Evolutionary conservation across 2,329 filamentous ascomycete species (phyloP), one percentile per base, ranked within the genome.

Genomic region (Nemania sp.): DNA sequence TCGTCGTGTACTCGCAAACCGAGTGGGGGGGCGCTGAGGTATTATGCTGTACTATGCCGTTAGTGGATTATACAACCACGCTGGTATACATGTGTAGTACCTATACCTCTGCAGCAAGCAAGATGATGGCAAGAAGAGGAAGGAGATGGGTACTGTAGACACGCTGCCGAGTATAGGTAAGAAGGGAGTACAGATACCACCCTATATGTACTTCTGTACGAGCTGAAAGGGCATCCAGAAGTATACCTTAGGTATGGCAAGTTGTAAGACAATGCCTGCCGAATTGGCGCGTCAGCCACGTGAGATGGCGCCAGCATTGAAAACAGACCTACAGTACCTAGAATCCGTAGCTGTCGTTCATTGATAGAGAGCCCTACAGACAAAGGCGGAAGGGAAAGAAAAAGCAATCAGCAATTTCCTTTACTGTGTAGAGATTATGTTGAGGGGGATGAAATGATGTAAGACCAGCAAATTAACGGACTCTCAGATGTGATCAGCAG

Each of bases 251-350:
- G 26, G 12, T 51, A 48, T 52, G 31, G 47, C 39, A 30, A 44
- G 24, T 51, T 50, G 24, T 36, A 30, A 59, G 46, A 53, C 54
- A 51, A 49, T 44, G 54, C 49, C 55, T 57, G 50, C 46, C 40
- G 33, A 42, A 34, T 44, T 50, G 49, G 40, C 48, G 39, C 12
- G 42, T 54, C 44, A 56, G 56, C 53, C 53, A 57, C 54, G 50
- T 56, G 54, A 51, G 56, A 57, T 47, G 34, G 37, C 49, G 49
- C 36, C 53, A 56, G 43, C 37, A 40, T 44, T 36, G 34, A 34
- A 28, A 20, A 44, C 5, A 36, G 36, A 26, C 52, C 47, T 15
- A 15, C 17, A 26, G 26, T 26, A 24, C 37, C 28, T 28, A 45
- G 24, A 30, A n/a, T n/a, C n/a, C n/a, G n/a, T n/a, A n/a, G n/a